Evolutionary conservation across 1,139 yeast species (phyloP), one percentile per base, ranked within the genome.

Genomic region (Yamadazyma triangularis): DNA sequence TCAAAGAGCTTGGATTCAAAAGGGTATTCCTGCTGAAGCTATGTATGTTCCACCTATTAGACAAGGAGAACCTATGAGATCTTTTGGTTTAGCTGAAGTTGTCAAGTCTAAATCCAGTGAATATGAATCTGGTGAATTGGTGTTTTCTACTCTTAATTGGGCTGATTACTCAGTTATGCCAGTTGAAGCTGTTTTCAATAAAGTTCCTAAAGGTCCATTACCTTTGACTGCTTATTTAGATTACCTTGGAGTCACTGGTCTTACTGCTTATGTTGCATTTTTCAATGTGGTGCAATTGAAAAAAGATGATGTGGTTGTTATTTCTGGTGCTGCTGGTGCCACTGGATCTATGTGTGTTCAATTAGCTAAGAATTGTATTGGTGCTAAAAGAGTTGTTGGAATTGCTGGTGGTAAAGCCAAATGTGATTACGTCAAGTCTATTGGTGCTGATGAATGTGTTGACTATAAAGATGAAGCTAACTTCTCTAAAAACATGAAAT

Each of bases 261-360:
- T 78, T 38, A 79, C 88, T 24, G 84, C 87, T 9, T 79, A 75
- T 54, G 58, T 69, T 41, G 81, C 79, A 9, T 63, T 77, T 37
- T 56, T 50, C 36, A 65, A 66, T 24, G 61, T 69, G 33, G 72
- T 70, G 16, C 53, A 61, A 27, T 44, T 73, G 38, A 51, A 61
- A 35, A 56, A 57, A 27, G 65, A 60, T 19, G 47, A 50, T 24
- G 43, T 36, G 14, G 52, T 63, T 8, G 69, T 75, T 33, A 64
- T 79, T 22, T 73, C 82, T 16, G 86, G 84, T 35, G 87, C 87
- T 15, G 73, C 83, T 6, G 72, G 88, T 39, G 85, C 85, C 16
- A 79, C 80, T 23, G 87, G 88, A 18, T 64, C 77, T n/a, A 56
- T 70, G 33, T 77, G 65, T 22, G 73, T 77, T 24, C 86, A 79